These are phyloP conservation scores for Henningerozyma blattae DNA, from an alignment of 805 yeast species.

Conservation along the genomic window DNA sequence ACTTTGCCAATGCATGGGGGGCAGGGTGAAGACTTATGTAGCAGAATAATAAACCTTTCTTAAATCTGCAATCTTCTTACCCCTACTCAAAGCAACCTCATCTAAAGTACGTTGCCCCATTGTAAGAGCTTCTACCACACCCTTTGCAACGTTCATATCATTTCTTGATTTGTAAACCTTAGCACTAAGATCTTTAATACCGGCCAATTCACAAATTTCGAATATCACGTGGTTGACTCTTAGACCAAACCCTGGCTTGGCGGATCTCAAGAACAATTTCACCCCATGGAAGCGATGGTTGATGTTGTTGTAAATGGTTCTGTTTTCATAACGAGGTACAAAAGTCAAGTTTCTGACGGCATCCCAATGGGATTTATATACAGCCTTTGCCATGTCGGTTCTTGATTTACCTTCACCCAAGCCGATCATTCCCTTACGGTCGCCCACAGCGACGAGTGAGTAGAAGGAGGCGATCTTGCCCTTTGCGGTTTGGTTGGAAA, in stretches of 20 bases:
- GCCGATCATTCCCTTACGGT: constrained; percentile 86
- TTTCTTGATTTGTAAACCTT: constrained; percentile 89
- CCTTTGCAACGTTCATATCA: constrained; percentile 88
- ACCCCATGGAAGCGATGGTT: constrained; percentile 82
- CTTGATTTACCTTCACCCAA: constrained; percentile 90
- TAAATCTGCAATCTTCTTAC: constrained; percentile 89
- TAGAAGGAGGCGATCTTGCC: constrained; percentile 80
- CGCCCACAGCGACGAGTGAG: constrained; percentile 83
- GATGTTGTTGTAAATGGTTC: constrained; percentile 81
- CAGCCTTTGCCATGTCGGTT: constrained; percentile 62
- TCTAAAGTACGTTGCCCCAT: constrained; percentile 69
- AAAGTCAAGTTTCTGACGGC: constrained; percentile 77
- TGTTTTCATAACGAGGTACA: constrained; percentile 78
- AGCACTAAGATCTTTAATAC: constrained; percentile 86
- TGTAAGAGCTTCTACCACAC: constrained; percentile 68
- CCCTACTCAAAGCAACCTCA: constrained; percentile 83
- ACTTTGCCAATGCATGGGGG: too few relatives aligned
- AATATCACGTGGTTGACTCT: constrained; percentile 83
- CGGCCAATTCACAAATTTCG: constrained; percentile 86
- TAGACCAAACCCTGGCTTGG: constrained; percentile 89
- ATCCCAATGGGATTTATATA: constrained; percentile 80
- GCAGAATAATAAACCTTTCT: constrained; percentile 73
- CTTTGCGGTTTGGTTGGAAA: constrained; percentile 82
- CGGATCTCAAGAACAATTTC: constrained; percentile 65
- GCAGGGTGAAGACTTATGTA: too few relatives aligned